phyloP scores from a whole-genome alignment of 768 basidiomycete genomes.

The Suillus brevipes region DNA sequence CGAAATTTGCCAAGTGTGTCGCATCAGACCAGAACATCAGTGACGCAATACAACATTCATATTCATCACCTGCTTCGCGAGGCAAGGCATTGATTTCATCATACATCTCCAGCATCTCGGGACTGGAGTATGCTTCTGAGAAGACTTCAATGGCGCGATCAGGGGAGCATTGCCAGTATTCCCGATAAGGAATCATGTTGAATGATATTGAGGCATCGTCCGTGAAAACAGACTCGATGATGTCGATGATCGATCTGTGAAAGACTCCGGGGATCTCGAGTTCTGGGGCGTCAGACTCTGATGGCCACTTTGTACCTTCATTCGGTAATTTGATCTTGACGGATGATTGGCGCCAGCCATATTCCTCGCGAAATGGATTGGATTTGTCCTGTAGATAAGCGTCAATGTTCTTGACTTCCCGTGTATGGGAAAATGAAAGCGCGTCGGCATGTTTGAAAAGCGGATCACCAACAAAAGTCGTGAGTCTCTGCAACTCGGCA shows the following conservation, averaged over 20 bases:
- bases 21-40: too few species aligned
- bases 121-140: slow-evolving; percentile 6
- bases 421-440: slow-evolving; percentile 16
- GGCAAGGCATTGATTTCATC: slow-evolving; percentile 6
- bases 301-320: not conserved
- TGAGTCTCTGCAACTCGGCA: slow-evolving; percentile 25
- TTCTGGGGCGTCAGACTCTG: slow-evolving; percentile 2
- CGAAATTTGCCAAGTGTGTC: too few species aligned
- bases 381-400: slow-evolving; percentile 8
- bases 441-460: slow-evolving; percentile 27
- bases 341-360: slow-evolving; percentile 22
- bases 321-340: slow-evolving; percentile 17
- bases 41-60: slow-evolving; percentile 13
- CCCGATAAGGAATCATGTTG: slow-evolving; percentile 1
- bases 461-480: slow-evolving; percentile 21
- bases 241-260: not conserved
- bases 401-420: slow-evolving; percentile 2
- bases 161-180: slow-evolving; percentile 3
- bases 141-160: not conserved
- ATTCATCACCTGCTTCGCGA: slow-evolving; percentile 1
- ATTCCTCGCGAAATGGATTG: slow-evolving; percentile 13
- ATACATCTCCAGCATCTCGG: not conserved
- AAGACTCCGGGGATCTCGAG: not conserved
- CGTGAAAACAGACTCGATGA: not conserved
- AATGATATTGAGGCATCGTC: not conserved